phyloP scores from a whole-genome alignment of 345 rosid genomes.

The Camelina sativa region DNA sequence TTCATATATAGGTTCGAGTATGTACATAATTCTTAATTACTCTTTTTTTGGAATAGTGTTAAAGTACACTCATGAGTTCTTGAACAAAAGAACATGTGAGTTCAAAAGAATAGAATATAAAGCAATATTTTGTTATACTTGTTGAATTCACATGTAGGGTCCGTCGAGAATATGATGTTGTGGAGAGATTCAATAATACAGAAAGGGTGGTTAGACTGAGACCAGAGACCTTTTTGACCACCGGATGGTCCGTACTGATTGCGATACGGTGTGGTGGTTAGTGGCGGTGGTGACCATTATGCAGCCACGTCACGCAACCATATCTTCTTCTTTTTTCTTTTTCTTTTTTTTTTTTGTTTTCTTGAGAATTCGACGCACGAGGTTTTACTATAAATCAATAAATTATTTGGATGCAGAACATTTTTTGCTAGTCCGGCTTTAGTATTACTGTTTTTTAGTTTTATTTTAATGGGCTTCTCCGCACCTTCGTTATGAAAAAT shows the following conservation, averaged over 20 bases:
- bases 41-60: neutral
- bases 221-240: constrained; percentile 12
- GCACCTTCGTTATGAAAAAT: neutral
- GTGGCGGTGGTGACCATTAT: constrained; percentile 17
- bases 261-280: neutral
- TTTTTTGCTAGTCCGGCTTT: no score
- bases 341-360: no score
- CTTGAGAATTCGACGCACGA: no score
- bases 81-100: neutral
- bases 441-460: no score
- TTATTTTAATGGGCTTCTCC: neutral
- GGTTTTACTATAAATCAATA: no score
- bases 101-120: constrained; percentile 2
- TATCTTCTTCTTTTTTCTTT: neutral
- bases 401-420: no score
- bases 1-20: neutral
- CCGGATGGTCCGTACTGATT: constrained; percentile 10
- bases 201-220: constrained; percentile 1
- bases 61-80: neutral
- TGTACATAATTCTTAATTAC: neutral
- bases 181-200: neutral
- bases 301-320: neutral
- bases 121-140: neutral
- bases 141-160: constrained; percentile 25
- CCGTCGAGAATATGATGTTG: neutral